phyloP scores from a whole-genome alignment of 257 asterid species.

The Fraxinus excelsior region DNA sequence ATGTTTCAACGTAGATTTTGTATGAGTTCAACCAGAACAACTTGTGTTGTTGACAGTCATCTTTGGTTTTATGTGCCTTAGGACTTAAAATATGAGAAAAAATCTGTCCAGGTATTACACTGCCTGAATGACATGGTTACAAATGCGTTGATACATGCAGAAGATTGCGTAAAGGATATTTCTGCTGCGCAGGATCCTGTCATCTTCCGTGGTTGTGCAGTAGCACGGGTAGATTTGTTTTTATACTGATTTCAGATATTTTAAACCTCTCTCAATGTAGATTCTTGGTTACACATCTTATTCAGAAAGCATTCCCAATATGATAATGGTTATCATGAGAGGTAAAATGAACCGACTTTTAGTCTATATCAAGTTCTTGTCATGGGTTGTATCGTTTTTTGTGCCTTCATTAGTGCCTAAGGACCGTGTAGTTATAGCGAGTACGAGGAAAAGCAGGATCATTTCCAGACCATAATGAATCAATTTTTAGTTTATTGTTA shows the following conservation, averaged over 20 bases:
- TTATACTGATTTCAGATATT: constrained; percentile 4
- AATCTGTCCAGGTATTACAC: constrained; percentile 84
- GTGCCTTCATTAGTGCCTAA: neutral
- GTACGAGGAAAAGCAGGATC: too few relatives aligned
- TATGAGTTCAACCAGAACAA: constrained; percentile 1
- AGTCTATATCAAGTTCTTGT: neutral
- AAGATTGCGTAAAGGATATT: constrained; percentile 77
- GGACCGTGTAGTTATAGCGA: neutral
- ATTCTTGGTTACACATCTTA: neutral
- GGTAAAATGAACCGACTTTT: neutral
- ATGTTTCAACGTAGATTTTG: neutral
- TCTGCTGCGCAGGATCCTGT: constrained; percentile 68
- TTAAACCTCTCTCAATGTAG: constrained; percentile 6
- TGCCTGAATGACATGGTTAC: constrained; percentile 97
- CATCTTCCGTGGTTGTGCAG: constrained; percentile 88
- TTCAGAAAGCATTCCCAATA: neutral
- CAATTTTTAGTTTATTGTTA: too few relatives aligned
- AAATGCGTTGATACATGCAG: constrained; percentile 73
- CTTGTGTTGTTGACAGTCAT: constrained; percentile 16
- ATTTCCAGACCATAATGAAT: too few relatives aligned
- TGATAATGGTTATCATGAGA: neutral
- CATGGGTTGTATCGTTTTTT: neutral
- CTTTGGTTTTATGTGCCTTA: constrained; percentile 36
- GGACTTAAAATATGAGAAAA: constrained; percentile 79
- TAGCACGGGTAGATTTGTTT: constrained; percentile 73